Base-by-base conservation (phyloP, 306 rosid species). In the Trifolium pratense region DNA sequence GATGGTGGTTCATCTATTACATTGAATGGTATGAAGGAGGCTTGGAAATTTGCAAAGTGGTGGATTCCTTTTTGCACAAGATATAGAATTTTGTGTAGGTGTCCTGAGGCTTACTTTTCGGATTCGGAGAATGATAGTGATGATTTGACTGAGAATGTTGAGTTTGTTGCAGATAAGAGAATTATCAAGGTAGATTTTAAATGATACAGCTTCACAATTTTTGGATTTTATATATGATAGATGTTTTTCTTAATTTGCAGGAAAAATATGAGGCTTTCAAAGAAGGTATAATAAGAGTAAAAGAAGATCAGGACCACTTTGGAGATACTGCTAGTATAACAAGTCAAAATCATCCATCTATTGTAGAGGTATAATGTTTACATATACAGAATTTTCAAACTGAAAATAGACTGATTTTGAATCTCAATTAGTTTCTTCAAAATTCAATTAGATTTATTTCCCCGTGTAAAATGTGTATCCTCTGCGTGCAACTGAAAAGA, bases 41-140 rank as follows among this genome's bases (percentile, higher is more conserved):
- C 85, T 72, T 67, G 71, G 83, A 68, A 65, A 11, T 92, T 92
- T 80, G 90, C 90, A 29, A 79, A 56, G 70, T 71, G 72, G 78
- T 90, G 98, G 98, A 73, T 90, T 76, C 94, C 89, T 0, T 92
- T 87, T 66, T 88, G 94, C 61, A 68, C 17, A 37, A 85, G 68
- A 66, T 87, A 84, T 59, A 45, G 53, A 31, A 78, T 88, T 8
- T 66, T 20, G 71, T 74, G 80, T 46, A 77, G 87, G 75, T 84
- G 87, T 46, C 94, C 98, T 17, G 69, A 82, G 75, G 89, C 86
- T 66, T 92, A 87, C 74, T 87, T 88, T 78, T 85, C 88, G 1
- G 66, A 57, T 57, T 73, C 15, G 1, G 80, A 45, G 26, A 80
- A 65, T 39, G 70, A 68, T 43, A 57, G 21, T 48, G 51, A 32